Percentiles rank a stretch among this genome's conserved stretches.
Conservation (phyloP, 495 filamentous ascomycete species). For the Aspergillus leporis region DNA sequence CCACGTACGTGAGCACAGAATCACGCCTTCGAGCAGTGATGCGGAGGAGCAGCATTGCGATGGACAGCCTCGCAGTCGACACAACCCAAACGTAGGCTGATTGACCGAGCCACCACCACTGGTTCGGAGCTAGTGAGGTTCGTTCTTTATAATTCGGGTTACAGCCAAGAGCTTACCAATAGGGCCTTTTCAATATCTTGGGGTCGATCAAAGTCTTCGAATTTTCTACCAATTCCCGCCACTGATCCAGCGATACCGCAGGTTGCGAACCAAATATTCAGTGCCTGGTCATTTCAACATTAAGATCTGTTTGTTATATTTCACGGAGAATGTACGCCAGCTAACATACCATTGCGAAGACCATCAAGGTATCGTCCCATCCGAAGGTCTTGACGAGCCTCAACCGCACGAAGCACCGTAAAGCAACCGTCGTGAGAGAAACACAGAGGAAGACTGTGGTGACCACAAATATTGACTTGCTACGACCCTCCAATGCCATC, state of each 20-base stretch:
- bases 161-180: background rate
- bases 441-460: background rate
- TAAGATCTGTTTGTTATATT: background rate
- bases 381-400: conserved; percentile 2
- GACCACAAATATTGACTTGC: conserved; percentile 5
- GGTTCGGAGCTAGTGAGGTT: background rate
- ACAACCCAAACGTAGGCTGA: conserved; percentile 6
- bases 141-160: background rate
- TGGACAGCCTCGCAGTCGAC: background rate
- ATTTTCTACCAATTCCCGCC: conserved; percentile 5
- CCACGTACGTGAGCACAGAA: background rate
- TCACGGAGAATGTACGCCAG: background rate
- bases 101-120: conserved; percentile 8
- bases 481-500: conserved; percentile 3
- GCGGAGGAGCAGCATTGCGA: conserved; percentile 6
- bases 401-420: conserved; percentile 6
- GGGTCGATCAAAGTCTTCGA: conserved; percentile 5
- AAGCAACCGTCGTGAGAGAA: background rate
- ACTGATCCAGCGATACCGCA: conserved; percentile 3
- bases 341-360: conserved; percentile 5
- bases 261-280: conserved; percentile 6
- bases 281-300: background rate
- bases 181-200: conserved; percentile 6
- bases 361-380: conserved; percentile 6
- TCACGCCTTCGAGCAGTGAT: conserved; percentile 4